These are phyloP conservation scores for Mucor indicus DNA, from an alignment of 371 early-diverging fungal genomes.

Conservation along the genomic window DNA sequence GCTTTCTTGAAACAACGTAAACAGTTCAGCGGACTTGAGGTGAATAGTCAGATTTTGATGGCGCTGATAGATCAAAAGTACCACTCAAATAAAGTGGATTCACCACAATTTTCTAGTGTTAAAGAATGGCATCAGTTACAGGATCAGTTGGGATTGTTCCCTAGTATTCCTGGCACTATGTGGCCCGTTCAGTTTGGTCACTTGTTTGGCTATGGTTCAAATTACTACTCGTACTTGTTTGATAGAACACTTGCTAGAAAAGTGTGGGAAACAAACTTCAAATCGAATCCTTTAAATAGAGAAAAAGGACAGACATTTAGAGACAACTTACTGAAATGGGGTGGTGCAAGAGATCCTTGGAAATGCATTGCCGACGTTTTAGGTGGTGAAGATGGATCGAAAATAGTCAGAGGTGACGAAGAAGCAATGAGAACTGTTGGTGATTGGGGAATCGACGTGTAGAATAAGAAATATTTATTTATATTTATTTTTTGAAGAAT, in stretches of 20 bases:
- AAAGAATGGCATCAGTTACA: conserved; percentile 52
- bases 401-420: conserved; percentile 59
- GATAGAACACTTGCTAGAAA: conserved; percentile 78
- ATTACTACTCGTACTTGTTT: conserved; percentile 93
- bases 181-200: conserved; percentile 95
- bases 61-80: conserved; percentile 78
- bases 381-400: conserved; percentile 57
- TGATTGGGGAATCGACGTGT: conserved; percentile 65
- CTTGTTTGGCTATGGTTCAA: conserved; percentile 87
- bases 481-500: no score
- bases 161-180: conserved; percentile 64
- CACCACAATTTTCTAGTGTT: conserved; percentile 50
- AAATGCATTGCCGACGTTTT: conserved; percentile 67
- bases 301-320: conserved; percentile 63
- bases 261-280: conserved; percentile 75
- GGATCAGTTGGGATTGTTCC: conserved; percentile 57
- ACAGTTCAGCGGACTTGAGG: conserved; percentile 69
- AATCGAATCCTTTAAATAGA: conserved; percentile 50
- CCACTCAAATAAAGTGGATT: conserved; percentile 26
- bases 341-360: conserved; percentile 95
- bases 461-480: no score
- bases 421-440: conserved; percentile 75
- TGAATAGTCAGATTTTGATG: conserved; percentile 87
- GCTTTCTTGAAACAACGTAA: conserved; percentile 51
- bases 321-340: conserved; percentile 82